Evolutionary conservation across 2,329 filamentous ascomycete species (phyloP), one percentile per base, ranked within the genome.

Genomic region (Cytospora piceae): DNA sequence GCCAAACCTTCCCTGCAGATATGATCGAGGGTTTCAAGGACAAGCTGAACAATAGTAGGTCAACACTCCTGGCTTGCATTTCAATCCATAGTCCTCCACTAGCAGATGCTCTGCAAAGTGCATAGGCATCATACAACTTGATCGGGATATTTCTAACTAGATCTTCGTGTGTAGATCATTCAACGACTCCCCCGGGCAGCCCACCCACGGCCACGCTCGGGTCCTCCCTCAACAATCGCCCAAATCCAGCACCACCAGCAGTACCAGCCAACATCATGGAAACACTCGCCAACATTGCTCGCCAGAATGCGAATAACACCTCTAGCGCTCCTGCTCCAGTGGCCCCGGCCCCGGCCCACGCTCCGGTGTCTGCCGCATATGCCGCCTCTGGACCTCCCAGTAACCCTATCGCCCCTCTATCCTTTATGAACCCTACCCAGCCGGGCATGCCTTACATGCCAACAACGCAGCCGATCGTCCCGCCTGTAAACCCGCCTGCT

Each of bases 21-120:
- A 90, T 97, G 87, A 86, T 99, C 72, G 83, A 84, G 69, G 87
- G 87, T 46, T 96, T 96, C 84, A 94, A 93, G 79, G 85, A 92
- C 75, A 94, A 92, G 78, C 77, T 96, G 73, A 89, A 84, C 34
- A 37, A 12, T 69, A 62, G 66, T 67, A 67, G 31, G 66, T 67
- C 55, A 39, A 27, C 53, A 39, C 64, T 62, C 61, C 11, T 49
- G 46, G 46, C 46, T 24, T n/a, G n/a, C n/a, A n/a, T 29, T 29
- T 29, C 46, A 49, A 61, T 51, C 55, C 46, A 8, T 59, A 31
- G 58, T 27, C 24, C 37, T 39, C 31, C 42, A 55, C 61, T 49
- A 49, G 46, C 46, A 49, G 46, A 12, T 9, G 53, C 49, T 42
- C 39, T 55, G 31, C 63, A 37, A 32, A 60, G 60, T 54, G 55